These are phyloP conservation scores for Chrysosphaeria jannelii DNA, from an alignment of 2,329 filamentous ascomycete genomes.

Conservation along the genomic window DNA sequence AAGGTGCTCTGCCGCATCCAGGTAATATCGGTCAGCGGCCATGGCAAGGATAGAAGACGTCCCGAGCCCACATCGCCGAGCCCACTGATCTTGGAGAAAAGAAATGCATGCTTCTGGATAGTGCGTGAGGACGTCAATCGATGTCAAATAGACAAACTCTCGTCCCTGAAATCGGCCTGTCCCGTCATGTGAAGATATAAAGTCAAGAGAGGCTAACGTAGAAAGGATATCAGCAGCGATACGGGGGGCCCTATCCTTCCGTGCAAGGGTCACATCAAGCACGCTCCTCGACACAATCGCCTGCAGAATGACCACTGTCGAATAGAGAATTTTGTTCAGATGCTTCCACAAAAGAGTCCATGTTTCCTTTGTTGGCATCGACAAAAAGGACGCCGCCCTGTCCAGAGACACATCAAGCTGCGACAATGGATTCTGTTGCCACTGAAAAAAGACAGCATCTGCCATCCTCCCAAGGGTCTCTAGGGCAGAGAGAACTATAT, in stretches of 20 bases:
- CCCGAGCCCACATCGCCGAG: too few relatives aligned
- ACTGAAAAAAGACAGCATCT: too few relatives aligned
- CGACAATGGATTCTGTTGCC: too few relatives aligned
- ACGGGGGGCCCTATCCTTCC: slow-evolving; percentile 19
- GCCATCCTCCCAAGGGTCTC: too few relatives aligned
- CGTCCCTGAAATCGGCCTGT: slow-evolving; percentile 56
- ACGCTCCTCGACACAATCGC: slow-evolving; percentile 36
- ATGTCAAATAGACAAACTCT: slow-evolving; percentile 52
- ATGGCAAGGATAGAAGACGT: too few relatives aligned
- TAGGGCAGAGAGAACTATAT: too few relatives aligned
- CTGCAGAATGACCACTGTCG: slow-evolving; percentile 42
- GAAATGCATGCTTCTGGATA: slow-evolving; percentile 32
- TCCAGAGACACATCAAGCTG: too few relatives aligned
- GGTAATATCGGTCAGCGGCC: slow-evolving; percentile 44
- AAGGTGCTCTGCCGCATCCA: slow-evolving; percentile 65
- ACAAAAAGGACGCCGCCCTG: slow-evolving; percentile 24
- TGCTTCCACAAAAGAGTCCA: slow-evolving; percentile 46
- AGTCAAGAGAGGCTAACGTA: slow-evolving; percentile 48
- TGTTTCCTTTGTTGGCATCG: slow-evolving; percentile 33
- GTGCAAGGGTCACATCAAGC: slow-evolving; percentile 17
- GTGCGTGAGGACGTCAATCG: slow-evolving; percentile 53
- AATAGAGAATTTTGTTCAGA: slow-evolving; percentile 46
- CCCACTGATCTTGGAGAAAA: slow-evolving; percentile 24
- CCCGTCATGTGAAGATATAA: slow-evolving; percentile 47
- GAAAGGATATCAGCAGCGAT: slow-evolving; percentile 44